Base-by-base conservation (phyloP, 345 rosid genomes). In the Jatropha curcas region DNA sequence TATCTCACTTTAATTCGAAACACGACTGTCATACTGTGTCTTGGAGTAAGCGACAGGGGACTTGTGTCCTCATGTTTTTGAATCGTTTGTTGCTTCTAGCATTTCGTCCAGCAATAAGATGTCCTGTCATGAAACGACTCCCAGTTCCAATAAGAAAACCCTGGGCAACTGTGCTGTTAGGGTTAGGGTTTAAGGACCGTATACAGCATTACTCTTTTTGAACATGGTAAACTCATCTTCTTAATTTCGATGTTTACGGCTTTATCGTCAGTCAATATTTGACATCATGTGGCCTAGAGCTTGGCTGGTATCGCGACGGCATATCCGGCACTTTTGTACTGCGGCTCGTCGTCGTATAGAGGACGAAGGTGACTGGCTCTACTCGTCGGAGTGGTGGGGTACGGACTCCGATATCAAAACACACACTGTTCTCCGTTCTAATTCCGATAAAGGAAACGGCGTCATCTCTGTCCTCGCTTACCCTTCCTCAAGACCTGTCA, bases 361-460 rank as follows among this genome's bases (percentile, higher is more conserved):
- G 56, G 98, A 94, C 79, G 98, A 94, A 78, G 98, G 98, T 60
- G 94, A 92, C 80, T 92, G 97, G 98, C 53, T 61, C 72, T 89
- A 90, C 84, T 84, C 91, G 7, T 79, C 88, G 56, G 98, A 94
- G 77, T 94, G 98, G 98, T 90, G 94, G 97, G 90, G 88, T 17
- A 77, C 88, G 50, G 73, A 75, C 4, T 75, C 82, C 73, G 78
- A 67, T 4, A 85, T 83, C 31, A 72, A 48, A 5, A 83, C 72
- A 48, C 4, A 83, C 72, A 80, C 84, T 4, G 79, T 92, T 63
- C 71, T 90, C 74, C 90, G 85, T 46, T 68, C 84, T 4, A 65
- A 72, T 55, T 94, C 98, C 22, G 73, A 24, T 8, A 35, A 82
- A 31, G 98, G 97, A 53, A 92, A 92, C 77, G 98, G 98, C 80